Evolutionary conservation across 2,329 filamentous ascomycete genomes (phyloP).

Genomic region (Endocalyx cinctus): DNA sequence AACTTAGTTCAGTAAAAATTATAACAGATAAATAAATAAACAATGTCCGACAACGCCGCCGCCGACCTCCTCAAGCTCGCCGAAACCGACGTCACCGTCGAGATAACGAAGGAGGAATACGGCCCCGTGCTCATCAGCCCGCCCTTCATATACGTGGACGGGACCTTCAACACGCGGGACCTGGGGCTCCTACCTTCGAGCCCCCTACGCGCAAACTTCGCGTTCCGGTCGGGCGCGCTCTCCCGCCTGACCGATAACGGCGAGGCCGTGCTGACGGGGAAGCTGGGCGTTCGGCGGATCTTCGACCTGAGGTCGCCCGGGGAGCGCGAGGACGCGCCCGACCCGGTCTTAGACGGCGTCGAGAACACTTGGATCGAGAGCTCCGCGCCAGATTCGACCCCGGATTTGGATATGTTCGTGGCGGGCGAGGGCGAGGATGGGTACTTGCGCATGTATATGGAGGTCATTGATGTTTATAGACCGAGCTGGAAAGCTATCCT

Average conservation of each 20-base stretch:
- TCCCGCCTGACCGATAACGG: constrained; percentile 29
- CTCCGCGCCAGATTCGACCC: constrained; percentile 29
- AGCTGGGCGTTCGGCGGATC: constrained; percentile 37
- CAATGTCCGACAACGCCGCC: constrained; percentile 21
- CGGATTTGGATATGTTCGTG: constrained; percentile 38
- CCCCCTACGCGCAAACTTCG: constrained; percentile 34
- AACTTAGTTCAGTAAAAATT: too few relatives aligned
- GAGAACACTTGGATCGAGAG: constrained; percentile 40
- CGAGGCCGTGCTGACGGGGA: constrained; percentile 30
- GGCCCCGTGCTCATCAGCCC: constrained; percentile 31
- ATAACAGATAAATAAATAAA: too few relatives aligned
- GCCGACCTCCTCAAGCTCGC: constrained; percentile 33
- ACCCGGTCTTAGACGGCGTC: constrained; percentile 39
- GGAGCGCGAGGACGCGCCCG: constrained; percentile 39
- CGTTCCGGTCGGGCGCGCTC: constrained; percentile 45
- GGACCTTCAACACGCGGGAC: constrained; percentile 50
- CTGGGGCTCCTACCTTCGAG: constrained; percentile 40
- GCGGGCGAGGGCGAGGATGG: constrained; percentile 39
- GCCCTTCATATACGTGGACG: constrained; percentile 42
- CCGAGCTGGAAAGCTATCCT: constrained; percentile 40
- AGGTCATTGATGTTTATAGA: constrained; percentile 38
- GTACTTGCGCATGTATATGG: constrained; percentile 43
- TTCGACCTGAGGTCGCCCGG: constrained; percentile 46
- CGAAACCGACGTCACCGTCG: constrained; percentile 34
- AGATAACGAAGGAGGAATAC: constrained; percentile 34